Evolutionary conservation across 257 asterid species (phyloP).

Genomic region (Gentiana macrophylla): DNA sequence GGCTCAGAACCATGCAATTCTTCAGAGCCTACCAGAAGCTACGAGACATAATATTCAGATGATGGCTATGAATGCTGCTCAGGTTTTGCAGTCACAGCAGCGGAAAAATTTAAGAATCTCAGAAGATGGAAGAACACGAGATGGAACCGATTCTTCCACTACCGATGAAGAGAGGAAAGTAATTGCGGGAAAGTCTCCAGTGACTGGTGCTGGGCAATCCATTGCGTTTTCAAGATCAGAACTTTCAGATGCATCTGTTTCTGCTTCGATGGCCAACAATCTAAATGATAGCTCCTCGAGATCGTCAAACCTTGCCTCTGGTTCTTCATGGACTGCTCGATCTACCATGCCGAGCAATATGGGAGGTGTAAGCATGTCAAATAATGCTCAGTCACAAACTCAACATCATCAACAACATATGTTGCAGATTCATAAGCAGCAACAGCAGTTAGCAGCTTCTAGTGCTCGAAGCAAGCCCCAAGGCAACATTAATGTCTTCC

Average conservation of each 20-base stretch:
- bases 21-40: constrained; percentile 57
- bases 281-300: constrained; percentile 53
- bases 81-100: constrained; percentile 32
- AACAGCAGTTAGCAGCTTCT: constrained; percentile 25
- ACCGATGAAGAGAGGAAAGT: constrained; percentile 59
- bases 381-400: constrained; percentile 46
- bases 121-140: constrained; percentile 46
- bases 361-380: constrained; percentile 32
- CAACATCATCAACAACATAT: constrained; percentile 37
- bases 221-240: constrained; percentile 68
- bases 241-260: constrained; percentile 29
- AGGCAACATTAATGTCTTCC: constrained; percentile 34
- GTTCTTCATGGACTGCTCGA: constrained; percentile 35
- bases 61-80: constrained; percentile 52
- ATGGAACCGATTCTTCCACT: constrained; percentile 33
- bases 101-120: constrained; percentile 45
- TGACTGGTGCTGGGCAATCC: constrained; percentile 40
- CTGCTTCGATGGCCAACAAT: constrained; percentile 27
- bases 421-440: constrained; percentile 38
- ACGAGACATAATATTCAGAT: constrained; percentile 59
- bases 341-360: constrained; percentile 23
- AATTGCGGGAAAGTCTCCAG: constrained; percentile 28
- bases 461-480: no score
- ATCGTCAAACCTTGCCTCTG: constrained; percentile 26
- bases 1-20: constrained; percentile 66